These are phyloP conservation scores for Cyberlindnera misumaiensis DNA, from an alignment of 805 yeast species.

Conservation along the genomic window DNA sequence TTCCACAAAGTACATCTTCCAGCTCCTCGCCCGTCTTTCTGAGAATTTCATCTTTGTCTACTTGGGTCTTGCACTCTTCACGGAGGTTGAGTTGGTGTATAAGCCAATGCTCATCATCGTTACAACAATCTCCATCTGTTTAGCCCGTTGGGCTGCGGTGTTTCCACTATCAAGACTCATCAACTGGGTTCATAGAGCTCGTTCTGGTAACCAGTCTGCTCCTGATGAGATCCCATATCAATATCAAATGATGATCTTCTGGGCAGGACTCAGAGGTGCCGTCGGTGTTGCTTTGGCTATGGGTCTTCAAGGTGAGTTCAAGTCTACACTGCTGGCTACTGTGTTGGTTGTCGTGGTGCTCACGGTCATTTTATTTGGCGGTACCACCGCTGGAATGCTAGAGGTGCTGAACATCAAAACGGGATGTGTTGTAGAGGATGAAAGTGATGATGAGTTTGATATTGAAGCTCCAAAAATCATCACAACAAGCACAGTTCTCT, in stretches of 20 bases:
- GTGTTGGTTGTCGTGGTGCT: constrained; percentile 94
- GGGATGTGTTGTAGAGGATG: constrained; percentile 79
- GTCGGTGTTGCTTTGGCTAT: constrained; percentile 98
- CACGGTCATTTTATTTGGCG: constrained; percentile 94
- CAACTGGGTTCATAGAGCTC: constrained; percentile 68
- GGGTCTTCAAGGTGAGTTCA: constrained; percentile 93
- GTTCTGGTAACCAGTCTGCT: constrained; percentile 41
- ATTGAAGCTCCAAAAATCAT: constrained; percentile 57
- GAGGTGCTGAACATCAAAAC: constrained; percentile 90
- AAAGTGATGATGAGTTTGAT: constrained; percentile 92
- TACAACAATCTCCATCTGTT: constrained; percentile 83
- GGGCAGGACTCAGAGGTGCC: constrained; percentile 99
- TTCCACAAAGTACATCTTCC: constrained; percentile 92
- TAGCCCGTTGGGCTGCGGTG: constrained; percentile 95
- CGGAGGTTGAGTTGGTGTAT: constrained; percentile 92
- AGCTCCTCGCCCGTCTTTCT: constrained; percentile 86
- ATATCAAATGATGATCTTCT: constrained; percentile 97
- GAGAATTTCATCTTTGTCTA: constrained; percentile 97
- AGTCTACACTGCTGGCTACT: constrained; percentile 83
- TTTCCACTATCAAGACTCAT: constrained; percentile 85
- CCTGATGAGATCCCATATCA: constrained; percentile 91
- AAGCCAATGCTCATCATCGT: constrained; percentile 89
- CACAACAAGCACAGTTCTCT: constrained; percentile 11
- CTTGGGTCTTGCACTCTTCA: constrained; percentile 87
- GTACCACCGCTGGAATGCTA: constrained; percentile 97